These are phyloP conservation scores for Thelonectria olida DNA, from an alignment of 2,329 filamentous ascomycete genomes.

Conservation along the genomic window DNA sequence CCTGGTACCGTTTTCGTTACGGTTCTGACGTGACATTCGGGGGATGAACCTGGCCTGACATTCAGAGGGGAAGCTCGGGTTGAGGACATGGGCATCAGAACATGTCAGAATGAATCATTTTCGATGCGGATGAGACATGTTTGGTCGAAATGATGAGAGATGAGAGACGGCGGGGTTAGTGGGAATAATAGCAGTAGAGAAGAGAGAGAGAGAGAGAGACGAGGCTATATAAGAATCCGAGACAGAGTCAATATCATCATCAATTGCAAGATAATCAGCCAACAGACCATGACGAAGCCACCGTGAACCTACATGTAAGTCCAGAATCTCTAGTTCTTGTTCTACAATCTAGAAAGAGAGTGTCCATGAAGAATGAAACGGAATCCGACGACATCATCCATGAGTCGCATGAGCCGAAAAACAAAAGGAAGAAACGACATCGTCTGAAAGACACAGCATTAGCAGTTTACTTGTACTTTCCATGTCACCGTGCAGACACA, in stretches of 20 bases:
- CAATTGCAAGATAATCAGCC: background rate
- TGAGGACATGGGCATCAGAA: slow-evolving; percentile 12
- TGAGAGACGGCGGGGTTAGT: background rate
- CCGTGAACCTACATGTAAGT: background rate
- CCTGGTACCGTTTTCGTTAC: slow-evolving; percentile 3
- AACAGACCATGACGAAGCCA: background rate
- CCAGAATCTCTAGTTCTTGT: background rate
- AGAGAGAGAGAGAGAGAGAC: background rate
- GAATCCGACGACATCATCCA: slow-evolving; percentile 35
- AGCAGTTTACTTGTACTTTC: too few species aligned
- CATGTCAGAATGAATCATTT: slow-evolving; percentile 40
- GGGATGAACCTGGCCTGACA: background rate
- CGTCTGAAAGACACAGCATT: slow-evolving; percentile 17
- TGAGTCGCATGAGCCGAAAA: slow-evolving; percentile 33
- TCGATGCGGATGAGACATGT: slow-evolving; percentile 21
- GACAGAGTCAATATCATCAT: background rate
- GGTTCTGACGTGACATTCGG: background rate
- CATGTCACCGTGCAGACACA: background rate
- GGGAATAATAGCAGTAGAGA: too few species aligned
- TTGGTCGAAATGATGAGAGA: background rate
- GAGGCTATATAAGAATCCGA: background rate
- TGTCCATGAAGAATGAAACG: slow-evolving; percentile 38
- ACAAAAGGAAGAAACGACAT: slow-evolving; percentile 28
- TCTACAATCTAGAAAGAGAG: background rate
- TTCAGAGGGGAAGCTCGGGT: background rate